phyloP scores from a whole-genome alignment of 176 grass and related monocot species.

The Raddia guianensis region DNA sequence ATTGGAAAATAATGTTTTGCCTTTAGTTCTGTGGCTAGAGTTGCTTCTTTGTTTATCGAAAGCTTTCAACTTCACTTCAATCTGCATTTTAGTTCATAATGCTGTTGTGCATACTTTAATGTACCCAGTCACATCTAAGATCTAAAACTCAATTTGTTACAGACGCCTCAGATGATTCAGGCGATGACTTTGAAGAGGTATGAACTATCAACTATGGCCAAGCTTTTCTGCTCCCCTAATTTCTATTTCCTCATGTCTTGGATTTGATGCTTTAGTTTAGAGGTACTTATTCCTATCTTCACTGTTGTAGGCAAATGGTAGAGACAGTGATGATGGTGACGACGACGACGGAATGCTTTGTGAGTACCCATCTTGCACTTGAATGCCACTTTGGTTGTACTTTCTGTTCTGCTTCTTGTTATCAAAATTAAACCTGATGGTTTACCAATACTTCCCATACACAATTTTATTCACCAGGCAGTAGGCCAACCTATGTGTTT shows the following conservation, averaged over 20 bases:
- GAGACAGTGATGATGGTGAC: conserved; percentile 48
- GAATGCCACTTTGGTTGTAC: background rate
- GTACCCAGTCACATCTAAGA: conserved; percentile 4
- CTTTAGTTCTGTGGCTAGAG: conserved; percentile 3
- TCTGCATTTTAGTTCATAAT: conserved; percentile 22
- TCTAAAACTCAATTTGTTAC: conserved; percentile 37
- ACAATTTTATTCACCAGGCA: background rate
- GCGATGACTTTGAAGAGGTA: conserved; percentile 68
- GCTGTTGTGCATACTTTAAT: background rate
- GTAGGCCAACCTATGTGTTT: background rate
- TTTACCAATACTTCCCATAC: background rate
- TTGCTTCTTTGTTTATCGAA: background rate
- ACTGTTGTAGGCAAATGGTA: conserved; percentile 51
- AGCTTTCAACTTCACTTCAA: conserved; percentile 8
- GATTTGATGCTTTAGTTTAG: background rate
- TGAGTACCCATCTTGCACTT: conserved; percentile 54
- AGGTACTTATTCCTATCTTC: conserved; percentile 30
- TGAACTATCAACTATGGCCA: conserved; percentile 12
- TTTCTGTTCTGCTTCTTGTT: background rate
- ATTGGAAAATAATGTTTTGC: background rate
- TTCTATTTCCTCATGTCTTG: background rate
- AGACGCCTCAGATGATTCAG: conserved; percentile 55
- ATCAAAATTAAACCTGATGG: conserved; percentile 3
- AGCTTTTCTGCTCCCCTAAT: background rate
- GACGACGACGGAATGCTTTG: conserved; percentile 81